Conservation (phyloP, 2,329 filamentous ascomycete genomes). For the Epichloe typhina region DNA sequence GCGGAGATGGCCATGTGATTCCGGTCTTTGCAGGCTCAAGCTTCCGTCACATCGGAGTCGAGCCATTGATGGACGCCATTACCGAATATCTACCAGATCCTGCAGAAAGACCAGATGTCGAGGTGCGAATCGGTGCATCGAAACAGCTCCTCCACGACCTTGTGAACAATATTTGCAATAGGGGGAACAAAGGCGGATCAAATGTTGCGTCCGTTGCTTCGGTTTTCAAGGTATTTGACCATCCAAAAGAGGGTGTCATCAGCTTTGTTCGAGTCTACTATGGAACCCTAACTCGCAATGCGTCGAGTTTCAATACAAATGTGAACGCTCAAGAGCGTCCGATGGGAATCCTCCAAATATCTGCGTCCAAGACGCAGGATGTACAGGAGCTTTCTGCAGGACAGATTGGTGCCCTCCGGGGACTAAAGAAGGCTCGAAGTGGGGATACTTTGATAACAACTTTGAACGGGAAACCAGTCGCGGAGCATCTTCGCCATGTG, state of each 20-base stretch:
- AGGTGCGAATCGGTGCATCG: slow-evolving; percentile 56
- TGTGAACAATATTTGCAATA: slow-evolving; percentile 16
- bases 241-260: slow-evolving; percentile 71
- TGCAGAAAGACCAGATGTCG: slow-evolving; percentile 62
- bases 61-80: slow-evolving; percentile 79
- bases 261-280: slow-evolving; percentile 91
- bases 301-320: slow-evolving; percentile 76
- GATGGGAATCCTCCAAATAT: slow-evolving; percentile 75
- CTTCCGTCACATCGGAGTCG: slow-evolving; percentile 86
- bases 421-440: slow-evolving; percentile 81
- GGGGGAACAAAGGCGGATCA: slow-evolving; percentile 23
- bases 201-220: slow-evolving; percentile 41
- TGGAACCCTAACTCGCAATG: slow-evolving; percentile 61
- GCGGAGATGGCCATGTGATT: slow-evolving; percentile 57
- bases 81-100: slow-evolving; percentile 80
- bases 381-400: slow-evolving; percentile 68
- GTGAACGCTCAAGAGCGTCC: slow-evolving; percentile 67
- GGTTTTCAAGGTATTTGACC: slow-evolving; percentile 91
- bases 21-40: slow-evolving; percentile 87
- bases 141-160: slow-evolving; percentile 22
- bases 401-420: slow-evolving; percentile 87
- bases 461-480: slow-evolving; percentile 45
- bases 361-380: slow-evolving; percentile 75
- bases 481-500: slow-evolving; percentile 55
- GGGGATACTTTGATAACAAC: slow-evolving; percentile 83